Percentiles rank a stretch among this genome's conserved stretches.
phyloP scores from a whole-genome alignment of 768 basidiomycete genomes.

The Leccinum sublutescens region DNA sequence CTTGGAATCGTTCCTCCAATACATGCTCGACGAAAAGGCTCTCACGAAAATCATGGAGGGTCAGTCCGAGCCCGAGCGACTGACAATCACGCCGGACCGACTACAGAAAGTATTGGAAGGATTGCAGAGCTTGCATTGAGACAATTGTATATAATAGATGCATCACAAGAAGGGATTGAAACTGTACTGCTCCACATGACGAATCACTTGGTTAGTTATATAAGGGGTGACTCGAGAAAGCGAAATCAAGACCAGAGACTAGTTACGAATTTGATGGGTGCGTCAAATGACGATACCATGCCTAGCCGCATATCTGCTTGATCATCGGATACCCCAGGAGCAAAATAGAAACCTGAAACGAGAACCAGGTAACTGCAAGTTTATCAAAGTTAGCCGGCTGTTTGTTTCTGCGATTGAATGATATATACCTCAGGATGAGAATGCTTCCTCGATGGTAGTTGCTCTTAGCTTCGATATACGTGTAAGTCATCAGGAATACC shows the following conservation, averaged over 20 bases:
- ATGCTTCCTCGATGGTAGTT: conserved; percentile 98
- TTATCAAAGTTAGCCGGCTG: background rate
- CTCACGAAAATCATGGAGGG: conserved; percentile 58
- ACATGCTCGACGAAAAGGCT: conserved; percentile 37
- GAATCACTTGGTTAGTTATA: conserved; percentile 2
- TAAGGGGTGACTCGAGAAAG: background rate
- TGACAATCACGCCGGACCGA: conserved; percentile 41
- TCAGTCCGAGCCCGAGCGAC: conserved; percentile 53
- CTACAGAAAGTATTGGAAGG: conserved; percentile 45
- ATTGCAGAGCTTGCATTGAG: conserved; percentile 56
- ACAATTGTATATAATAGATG: conserved; percentile 8
- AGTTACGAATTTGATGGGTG: conserved; percentile 9
- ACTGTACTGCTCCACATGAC: conserved; percentile 6
- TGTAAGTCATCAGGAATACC: conserved; percentile 97
- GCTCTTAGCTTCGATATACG: conserved; percentile 97
- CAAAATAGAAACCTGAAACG: conserved; percentile 88
- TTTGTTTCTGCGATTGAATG: background rate
- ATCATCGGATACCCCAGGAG: conserved; percentile 45
- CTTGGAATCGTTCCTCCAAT: conserved; percentile 61
- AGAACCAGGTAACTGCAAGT: conserved; percentile 83
- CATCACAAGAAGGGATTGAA: conserved; percentile 21
- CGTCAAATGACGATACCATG: conserved; percentile 2
- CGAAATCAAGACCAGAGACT: conserved; percentile 14
- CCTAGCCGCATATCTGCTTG: conserved; percentile 11
- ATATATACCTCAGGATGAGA: conserved; percentile 86